These are phyloP conservation scores for Zychaea mexicana DNA, from an alignment of 371 early-diverging fungal genomes.

Conservation along the genomic window DNA sequence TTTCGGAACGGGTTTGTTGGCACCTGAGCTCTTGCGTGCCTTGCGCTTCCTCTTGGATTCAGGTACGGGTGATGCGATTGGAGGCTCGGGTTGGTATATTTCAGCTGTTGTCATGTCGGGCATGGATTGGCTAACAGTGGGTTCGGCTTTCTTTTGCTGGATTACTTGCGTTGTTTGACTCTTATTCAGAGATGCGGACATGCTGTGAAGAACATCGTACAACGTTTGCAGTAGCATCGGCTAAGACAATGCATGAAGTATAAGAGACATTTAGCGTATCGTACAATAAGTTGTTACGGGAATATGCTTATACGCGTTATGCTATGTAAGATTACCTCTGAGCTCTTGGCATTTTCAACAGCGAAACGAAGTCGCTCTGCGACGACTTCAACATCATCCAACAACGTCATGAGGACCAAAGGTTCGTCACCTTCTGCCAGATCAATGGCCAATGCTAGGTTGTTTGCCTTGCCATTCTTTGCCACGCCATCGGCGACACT, in stretches of 20 bases:
- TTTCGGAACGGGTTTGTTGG: constrained; percentile 33
- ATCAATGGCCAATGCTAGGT: constrained; percentile 42
- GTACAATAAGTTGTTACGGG: no score
- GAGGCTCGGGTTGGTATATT: constrained; percentile 19
- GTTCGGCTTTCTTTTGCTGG: background rate
- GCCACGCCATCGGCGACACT: constrained; percentile 15
- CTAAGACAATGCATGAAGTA: constrained; percentile 11
- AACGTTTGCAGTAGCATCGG: constrained; percentile 39
- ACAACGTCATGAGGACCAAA: constrained; percentile 36
- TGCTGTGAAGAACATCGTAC: constrained; percentile 42
- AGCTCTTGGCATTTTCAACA: constrained; percentile 39
- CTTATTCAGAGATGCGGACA: constrained; percentile 39
- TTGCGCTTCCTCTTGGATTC: constrained; percentile 36
- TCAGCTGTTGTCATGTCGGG: constrained; percentile 14
- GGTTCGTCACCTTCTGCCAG: constrained; percentile 24
- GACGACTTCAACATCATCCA: constrained; percentile 45
- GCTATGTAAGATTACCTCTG: constrained; percentile 34
- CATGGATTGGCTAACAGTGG: constrained; percentile 3
- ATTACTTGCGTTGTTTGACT: constrained; percentile 25
- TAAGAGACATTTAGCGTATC: no score
- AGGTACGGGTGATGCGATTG: constrained; percentile 14
- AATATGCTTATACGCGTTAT: no score
- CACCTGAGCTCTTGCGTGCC: constrained; percentile 34
- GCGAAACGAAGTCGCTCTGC: constrained; percentile 41
- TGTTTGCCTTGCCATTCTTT: constrained; percentile 31